These are phyloP conservation scores for Sisymbrium altissimum DNA, from an alignment of 345 rosid genomes.

Conservation along the genomic window DNA sequence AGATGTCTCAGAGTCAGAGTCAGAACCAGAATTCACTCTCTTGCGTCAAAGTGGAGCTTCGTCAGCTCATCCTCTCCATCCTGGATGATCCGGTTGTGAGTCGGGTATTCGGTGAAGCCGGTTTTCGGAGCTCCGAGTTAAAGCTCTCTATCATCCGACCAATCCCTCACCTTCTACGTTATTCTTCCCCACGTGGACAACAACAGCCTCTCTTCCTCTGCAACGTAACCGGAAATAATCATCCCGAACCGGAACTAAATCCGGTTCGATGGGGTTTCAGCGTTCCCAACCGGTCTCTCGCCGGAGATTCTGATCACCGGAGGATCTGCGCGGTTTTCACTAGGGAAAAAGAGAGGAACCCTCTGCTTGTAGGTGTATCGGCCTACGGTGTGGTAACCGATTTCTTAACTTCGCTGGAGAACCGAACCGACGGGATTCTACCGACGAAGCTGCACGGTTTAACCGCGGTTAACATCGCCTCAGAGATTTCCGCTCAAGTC, in stretches of 20 bases:
- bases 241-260: conserved; percentile 16
- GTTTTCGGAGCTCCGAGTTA: conserved; percentile 83
- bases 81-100: conserved; percentile 92
- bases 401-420: conserved; percentile 41
- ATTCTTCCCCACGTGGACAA: conserved; percentile 39
- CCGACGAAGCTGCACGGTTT: conserved; percentile 46
- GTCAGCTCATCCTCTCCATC: conserved; percentile 67
- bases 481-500: conserved; percentile 36
- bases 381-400: conserved; percentile 50
- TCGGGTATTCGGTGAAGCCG: conserved; percentile 85
- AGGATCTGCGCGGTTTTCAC: conserved; percentile 55
- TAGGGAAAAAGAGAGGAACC: conserved; percentile 59
- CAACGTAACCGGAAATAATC: conserved; percentile 36
- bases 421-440: conserved; percentile 32
- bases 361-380: conserved; percentile 63
- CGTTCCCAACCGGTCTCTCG: conserved; percentile 39
- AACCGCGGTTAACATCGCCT: conserved; percentile 40
- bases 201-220: conserved; percentile 58
- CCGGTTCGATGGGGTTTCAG: conserved; percentile 43
- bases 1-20: conserved; percentile 41
- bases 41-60: conserved; percentile 77
- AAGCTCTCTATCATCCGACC: conserved; percentile 83
- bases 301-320: conserved; percentile 47
- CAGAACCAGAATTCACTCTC: conserved; percentile 32
- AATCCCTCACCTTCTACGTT: conserved; percentile 55